Conservation (phyloP, 2,329 filamentous ascomycete genomes). For the Fusarium sp. region DNA sequence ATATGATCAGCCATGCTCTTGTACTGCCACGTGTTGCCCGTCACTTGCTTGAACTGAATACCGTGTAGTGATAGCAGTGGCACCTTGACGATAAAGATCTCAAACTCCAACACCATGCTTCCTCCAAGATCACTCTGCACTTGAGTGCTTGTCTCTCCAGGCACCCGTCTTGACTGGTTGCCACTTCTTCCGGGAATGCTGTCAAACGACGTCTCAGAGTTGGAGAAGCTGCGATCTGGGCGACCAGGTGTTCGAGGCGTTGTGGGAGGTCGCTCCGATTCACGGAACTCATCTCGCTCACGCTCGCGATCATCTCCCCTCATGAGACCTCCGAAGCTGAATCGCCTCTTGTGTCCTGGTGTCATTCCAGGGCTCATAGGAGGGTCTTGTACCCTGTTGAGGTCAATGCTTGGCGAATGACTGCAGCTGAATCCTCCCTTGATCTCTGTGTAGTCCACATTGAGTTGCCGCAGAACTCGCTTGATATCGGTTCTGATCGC, state of each 20-base stretch:
- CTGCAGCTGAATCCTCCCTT: slow-evolving; percentile 92
- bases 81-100: slow-evolving; percentile 98
- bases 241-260: slow-evolving; percentile 59
- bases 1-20: slow-evolving; percentile 99
- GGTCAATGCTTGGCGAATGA: slow-evolving; percentile 89
- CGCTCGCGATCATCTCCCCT: slow-evolving; percentile 71
- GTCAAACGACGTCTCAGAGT: slow-evolving; percentile 88
- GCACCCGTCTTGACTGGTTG: slow-evolving; percentile 67
- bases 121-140: slow-evolving; percentile 90
- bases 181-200: slow-evolving; percentile 70
- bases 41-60: slow-evolving; percentile 97
- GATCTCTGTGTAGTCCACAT: slow-evolving; percentile 93
- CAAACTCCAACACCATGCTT: slow-evolving; percentile 88
- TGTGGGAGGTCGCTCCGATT: slow-evolving; percentile 60
- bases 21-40: slow-evolving; percentile 97
- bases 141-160: slow-evolving; percentile 91
- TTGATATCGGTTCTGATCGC: slow-evolving; percentile 92
- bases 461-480: slow-evolving; percentile 85
- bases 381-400: slow-evolving; percentile 77
- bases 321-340: slow-evolving; percentile 81
- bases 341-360: slow-evolving; percentile 77
- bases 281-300: slow-evolving; percentile 78
- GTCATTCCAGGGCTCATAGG: slow-evolving; percentile 68
- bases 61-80: slow-evolving; percentile 92
- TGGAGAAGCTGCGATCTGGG: slow-evolving; percentile 79